Evolutionary conservation across 371 early-diverging fungal species (phyloP).

Genomic region (Mucor irregularis): DNA sequence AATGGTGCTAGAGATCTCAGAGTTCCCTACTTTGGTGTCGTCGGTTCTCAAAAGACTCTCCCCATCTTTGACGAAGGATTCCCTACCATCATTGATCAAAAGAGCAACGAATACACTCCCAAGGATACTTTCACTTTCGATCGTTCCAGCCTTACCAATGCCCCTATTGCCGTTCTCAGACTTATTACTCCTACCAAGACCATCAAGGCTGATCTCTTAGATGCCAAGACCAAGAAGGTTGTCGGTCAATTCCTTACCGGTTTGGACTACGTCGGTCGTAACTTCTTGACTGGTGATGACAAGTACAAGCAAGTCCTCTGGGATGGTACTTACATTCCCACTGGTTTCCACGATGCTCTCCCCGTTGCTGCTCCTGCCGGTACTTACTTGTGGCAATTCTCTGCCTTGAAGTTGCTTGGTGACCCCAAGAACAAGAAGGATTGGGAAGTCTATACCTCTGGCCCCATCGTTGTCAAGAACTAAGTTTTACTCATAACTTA

Average conservation of each 20-base stretch:
- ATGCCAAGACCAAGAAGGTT: constrained; percentile 22
- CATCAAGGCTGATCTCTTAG: constrained; percentile 27
- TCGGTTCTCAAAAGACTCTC: constrained; percentile 44
- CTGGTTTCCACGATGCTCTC: constrained; percentile 6
- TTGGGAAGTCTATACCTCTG: constrained; percentile 29
- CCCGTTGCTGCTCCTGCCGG: constrained; percentile 23
- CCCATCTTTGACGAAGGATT: constrained; percentile 26
- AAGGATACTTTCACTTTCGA: constrained; percentile 26
- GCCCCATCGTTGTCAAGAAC: constrained; percentile 31
- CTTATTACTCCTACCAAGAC: constrained; percentile 27
- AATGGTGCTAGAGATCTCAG: constrained; percentile 29
- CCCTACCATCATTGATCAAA: constrained; percentile 16
- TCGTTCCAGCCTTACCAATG: constrained; percentile 13
- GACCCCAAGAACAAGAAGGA: constrained; percentile 27
- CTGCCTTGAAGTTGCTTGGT: constrained; percentile 31
- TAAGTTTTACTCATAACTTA: too few species aligned
- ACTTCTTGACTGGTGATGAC: constrained; percentile 11
- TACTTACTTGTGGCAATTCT: constrained; percentile 23
- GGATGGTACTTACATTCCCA: constrained; percentile 34
- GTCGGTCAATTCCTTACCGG: constrained; percentile 22
- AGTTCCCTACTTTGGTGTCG: constrained; percentile 59
- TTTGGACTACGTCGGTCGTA: constrained; percentile 23
- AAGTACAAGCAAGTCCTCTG: constrained; percentile 10
- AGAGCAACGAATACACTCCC: constrained; percentile 10
- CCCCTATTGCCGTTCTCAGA: constrained; percentile 29